Evolutionary conservation across 1,139 yeast genomes (phyloP).

Genomic region (Suhomyces bribrorum): DNA sequence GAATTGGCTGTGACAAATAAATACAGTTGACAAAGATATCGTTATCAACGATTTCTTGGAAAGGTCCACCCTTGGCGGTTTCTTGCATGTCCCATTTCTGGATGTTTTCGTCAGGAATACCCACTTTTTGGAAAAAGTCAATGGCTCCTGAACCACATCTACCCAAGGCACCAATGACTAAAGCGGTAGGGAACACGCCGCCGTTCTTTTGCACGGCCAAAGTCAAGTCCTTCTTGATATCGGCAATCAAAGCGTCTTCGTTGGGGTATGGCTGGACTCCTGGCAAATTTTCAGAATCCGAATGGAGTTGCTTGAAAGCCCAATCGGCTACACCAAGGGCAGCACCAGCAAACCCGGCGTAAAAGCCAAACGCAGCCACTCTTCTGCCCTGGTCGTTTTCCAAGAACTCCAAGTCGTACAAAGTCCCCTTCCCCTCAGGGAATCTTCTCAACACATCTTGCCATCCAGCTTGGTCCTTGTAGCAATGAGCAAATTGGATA

Average conservation of each 20-base stretch:
- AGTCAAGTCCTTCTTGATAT: conserved; percentile 63
- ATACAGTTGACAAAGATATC: conserved; percentile 96
- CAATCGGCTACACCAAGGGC: conserved; percentile 93
- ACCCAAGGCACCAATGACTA: conserved; percentile 96
- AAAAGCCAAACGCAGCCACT: conserved; percentile 98
- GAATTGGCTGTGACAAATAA: conserved; percentile 87
- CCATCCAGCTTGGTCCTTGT: conserved; percentile 98
- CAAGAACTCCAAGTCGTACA: conserved; percentile 91
- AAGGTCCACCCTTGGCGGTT: conserved; percentile 97
- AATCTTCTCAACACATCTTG: conserved; percentile 83
- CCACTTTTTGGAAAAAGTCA: conserved; percentile 76
- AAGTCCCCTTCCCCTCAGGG: conserved; percentile 85
- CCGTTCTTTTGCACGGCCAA: conserved; percentile 61
- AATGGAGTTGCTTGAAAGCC: conserved; percentile 82
- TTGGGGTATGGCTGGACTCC: conserved; percentile 81
- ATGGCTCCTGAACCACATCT: conserved; percentile 99
- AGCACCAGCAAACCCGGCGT: conserved; percentile 99
- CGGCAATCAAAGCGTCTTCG: conserved; percentile 70
- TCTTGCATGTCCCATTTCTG: conserved; percentile 96
- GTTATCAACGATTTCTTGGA: conserved; percentile 81
- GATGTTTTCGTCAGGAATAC: conserved; percentile 83
- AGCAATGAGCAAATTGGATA: conserved; percentile 98
- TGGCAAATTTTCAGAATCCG: conserved; percentile 64
- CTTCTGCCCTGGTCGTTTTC: conserved; percentile 95
- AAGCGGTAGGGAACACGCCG: conserved; percentile 71